phyloP scores from a whole-genome alignment of 257 asterid species.

The Solanum arcanum region DNA sequence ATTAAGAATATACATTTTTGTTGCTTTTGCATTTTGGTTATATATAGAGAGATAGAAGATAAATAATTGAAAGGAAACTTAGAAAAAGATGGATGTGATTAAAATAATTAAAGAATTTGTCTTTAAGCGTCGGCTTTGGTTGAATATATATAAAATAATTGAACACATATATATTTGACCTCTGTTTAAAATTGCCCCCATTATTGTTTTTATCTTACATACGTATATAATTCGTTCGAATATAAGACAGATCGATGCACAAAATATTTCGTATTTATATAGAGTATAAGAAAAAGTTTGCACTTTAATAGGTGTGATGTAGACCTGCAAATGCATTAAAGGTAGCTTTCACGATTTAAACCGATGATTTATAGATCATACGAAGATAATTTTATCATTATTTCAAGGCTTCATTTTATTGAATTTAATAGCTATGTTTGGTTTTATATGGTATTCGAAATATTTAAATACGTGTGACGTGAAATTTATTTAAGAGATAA shows the following conservation, averaged over 20 bases:
- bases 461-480: background rate
- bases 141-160: background rate
- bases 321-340: background rate
- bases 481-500: accelerated
- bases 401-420: too few species aligned
- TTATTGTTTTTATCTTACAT: background rate
- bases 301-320: background rate
- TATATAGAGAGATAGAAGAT: background rate
- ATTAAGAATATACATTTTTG: background rate
- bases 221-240: background rate
- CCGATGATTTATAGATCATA: accelerated
- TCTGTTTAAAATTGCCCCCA: background rate
- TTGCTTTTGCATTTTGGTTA: background rate
- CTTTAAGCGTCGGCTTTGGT: background rate
- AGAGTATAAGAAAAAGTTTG: accelerated
- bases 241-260: accelerated
- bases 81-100: background rate
- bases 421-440: background rate
- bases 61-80: background rate
- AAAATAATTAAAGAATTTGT: background rate
- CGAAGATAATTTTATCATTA: too few species aligned
- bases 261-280: accelerated
- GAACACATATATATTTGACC: background rate
- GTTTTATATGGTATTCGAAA: background rate
- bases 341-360: accelerated